Conservation (phyloP, 371 early-diverging fungal species). For the Fennellomyces sp. region DNA sequence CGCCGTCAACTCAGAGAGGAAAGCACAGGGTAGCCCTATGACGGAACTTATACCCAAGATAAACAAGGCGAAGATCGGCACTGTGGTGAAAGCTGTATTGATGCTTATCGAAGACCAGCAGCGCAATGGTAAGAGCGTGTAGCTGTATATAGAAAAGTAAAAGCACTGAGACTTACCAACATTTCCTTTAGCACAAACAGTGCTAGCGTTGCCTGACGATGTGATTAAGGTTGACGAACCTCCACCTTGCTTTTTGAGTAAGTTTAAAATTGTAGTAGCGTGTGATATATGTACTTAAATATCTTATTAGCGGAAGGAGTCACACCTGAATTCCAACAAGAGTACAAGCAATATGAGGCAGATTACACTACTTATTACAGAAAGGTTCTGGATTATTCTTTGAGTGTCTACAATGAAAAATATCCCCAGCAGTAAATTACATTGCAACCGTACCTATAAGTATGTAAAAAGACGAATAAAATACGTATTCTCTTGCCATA, state of each 20-base stretch:
- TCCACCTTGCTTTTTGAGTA: slow-evolving; percentile 7
- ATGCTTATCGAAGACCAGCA: slow-evolving; percentile 43
- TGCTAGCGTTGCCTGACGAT: slow-evolving; percentile 21
- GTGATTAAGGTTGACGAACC: slow-evolving; percentile 1
- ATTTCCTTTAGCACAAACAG: slow-evolving; percentile 11
- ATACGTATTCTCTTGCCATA: too few species aligned
- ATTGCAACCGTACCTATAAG: too few species aligned
- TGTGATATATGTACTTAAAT: background rate
- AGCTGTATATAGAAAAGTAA: background rate
- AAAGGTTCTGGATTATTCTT: background rate
- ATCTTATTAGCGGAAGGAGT: background rate
- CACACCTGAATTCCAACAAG: background rate
- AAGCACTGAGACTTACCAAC: background rate
- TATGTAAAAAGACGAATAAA: too few species aligned
- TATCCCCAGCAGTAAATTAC: too few species aligned
- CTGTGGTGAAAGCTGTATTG: slow-evolving; percentile 54
- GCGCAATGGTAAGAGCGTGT: slow-evolving; percentile 22
- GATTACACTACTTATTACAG: background rate
- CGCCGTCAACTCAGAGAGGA: too few species aligned
- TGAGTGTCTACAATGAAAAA: too few species aligned
- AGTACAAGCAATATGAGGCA: background rate
- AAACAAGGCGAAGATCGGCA: slow-evolving; percentile 38
- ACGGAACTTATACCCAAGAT: slow-evolving; percentile 6
- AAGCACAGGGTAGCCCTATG: background rate
- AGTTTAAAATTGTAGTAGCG: background rate